These are phyloP conservation scores for Populus tomentosa DNA, from an alignment of 441 rosid genomes.

Conservation along the genomic window DNA sequence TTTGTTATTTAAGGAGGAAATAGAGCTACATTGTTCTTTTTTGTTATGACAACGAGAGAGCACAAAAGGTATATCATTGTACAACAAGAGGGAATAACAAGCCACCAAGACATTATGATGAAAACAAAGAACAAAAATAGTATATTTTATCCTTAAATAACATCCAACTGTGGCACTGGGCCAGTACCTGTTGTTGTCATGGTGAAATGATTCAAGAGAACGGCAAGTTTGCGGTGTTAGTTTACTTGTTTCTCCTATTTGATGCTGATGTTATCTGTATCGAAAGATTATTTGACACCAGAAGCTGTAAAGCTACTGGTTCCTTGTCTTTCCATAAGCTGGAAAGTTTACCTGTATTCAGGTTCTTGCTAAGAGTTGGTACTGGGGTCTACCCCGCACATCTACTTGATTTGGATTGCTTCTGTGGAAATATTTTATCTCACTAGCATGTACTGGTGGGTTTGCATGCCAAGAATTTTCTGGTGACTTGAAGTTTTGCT, in stretches of 20 bases:
- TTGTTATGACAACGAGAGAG: not conserved
- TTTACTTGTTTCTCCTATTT: not conserved
- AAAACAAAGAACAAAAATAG: not conserved
- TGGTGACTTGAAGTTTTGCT: not conserved
- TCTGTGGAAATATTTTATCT: not conserved
- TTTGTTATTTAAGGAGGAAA: not conserved
- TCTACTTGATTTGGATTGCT: not conserved
- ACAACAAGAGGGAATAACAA: not conserved
- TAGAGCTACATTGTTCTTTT: not conserved
- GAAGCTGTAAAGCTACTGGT: not conserved
- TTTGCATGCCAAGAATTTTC: no score
- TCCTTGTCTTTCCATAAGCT: not conserved
- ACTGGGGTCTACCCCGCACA: not conserved
- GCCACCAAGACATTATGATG: no score
- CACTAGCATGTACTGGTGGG: not conserved
- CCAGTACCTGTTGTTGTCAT: not conserved
- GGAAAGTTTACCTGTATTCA: not conserved
- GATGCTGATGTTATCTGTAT: not conserved
- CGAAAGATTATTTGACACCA: not conserved
- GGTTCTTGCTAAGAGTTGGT: not conserved
- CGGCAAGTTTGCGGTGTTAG: not conserved
- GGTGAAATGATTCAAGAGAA: not conserved
- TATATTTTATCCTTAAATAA: no score
- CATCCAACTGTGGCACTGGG: not conserved
- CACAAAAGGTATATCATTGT: not conserved